phyloP scores from a whole-genome alignment of 306 rosid species.

The Fragaria vesca region DNA sequence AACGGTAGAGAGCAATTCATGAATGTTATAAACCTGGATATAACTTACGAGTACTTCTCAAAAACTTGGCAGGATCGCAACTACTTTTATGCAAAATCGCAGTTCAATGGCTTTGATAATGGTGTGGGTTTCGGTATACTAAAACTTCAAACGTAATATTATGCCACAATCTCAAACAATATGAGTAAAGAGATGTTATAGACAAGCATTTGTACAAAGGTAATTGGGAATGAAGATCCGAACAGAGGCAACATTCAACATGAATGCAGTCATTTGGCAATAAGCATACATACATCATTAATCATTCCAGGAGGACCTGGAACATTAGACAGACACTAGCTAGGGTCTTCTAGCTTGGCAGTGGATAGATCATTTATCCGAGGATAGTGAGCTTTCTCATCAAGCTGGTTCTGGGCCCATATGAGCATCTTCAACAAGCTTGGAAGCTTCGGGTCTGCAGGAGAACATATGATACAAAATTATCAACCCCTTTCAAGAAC shows the following conservation, averaged over 20 bases:
- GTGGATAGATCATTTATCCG: conserved; percentile 75
- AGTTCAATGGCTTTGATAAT: background rate
- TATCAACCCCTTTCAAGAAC: conserved; percentile 1
- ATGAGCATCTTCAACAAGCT: conserved; percentile 94
- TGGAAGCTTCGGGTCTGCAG: conserved; percentile 89
- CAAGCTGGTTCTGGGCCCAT: conserved; percentile 94
- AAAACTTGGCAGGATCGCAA: background rate
- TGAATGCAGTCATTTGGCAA: conserved; percentile 25
- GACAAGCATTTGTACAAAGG: conserved; percentile 53
- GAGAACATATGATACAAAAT: background rate
- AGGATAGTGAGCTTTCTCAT: conserved; percentile 87
- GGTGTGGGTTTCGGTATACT: background rate
- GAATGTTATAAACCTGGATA: background rate
- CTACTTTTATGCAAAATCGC: background rate
- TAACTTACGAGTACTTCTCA: background rate
- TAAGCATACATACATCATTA: conserved; percentile 36
- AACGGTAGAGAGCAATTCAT: background rate
- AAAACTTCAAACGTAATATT: background rate
- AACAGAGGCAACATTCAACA: conserved; percentile 18
- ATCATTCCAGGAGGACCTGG: conserved; percentile 26
- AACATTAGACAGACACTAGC: conserved; percentile 44
- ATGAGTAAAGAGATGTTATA: conserved; percentile 27
- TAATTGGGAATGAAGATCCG: conserved; percentile 16
- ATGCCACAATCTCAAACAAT: conserved; percentile 12
- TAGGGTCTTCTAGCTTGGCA: conserved; percentile 76